These are phyloP conservation scores for Calonectria pseudoreteaudii DNA, from an alignment of 2,329 filamentous ascomycete genomes.

Conservation along the genomic window DNA sequence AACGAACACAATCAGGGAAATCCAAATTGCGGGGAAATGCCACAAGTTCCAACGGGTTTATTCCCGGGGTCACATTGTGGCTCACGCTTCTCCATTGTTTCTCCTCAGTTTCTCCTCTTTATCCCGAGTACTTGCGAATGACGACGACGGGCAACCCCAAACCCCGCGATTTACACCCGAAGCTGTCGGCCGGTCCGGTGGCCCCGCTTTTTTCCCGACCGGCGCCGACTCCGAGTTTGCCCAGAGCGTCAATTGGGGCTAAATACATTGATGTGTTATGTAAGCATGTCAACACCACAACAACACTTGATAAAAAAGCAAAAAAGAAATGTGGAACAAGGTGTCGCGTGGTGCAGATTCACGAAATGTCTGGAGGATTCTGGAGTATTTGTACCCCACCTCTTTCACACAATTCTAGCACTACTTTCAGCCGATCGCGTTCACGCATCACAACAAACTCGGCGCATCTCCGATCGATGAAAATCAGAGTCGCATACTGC, in stretches of 20 bases:
- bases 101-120: neutral
- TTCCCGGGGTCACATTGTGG: neutral
- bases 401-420: neutral
- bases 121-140: neutral
- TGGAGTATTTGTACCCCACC: constrained; percentile 4
- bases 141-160: neutral
- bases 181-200: neutral
- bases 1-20: neutral
- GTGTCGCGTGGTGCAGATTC: neutral
- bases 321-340: neutral
- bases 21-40: constrained; percentile 6
- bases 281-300: neutral
- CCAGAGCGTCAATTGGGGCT: neutral
- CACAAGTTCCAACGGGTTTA: neutral
- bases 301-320: neutral
- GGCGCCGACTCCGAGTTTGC: constrained; percentile 9
- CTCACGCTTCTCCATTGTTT: neutral
- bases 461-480: neutral
- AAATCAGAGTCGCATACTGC: neutral
- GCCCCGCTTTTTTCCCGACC: constrained; percentile 12
- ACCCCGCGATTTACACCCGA: neutral
- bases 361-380: neutral
- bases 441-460: neutral
- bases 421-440: neutral
- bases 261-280: constrained; percentile 10